Base-by-base conservation (phyloP, 805 yeast genomes). In the Scheffersomyces stipitis region DNA sequence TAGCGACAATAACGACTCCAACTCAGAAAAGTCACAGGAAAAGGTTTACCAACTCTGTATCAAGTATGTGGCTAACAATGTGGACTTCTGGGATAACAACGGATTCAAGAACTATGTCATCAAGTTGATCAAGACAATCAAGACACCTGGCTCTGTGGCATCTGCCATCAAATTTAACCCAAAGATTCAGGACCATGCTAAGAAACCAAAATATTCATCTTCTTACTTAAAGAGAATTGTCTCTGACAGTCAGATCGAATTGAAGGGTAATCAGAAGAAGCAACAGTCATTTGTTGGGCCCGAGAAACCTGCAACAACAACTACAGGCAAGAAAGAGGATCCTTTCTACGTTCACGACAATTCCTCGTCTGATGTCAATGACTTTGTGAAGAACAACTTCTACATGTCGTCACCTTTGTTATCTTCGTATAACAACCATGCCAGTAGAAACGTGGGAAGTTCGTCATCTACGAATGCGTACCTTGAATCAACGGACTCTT, bases 21-120 rank as follows among this genome's bases (percentile, higher is more conserved):
- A 17, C 7, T 17, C 15, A 13, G 31, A 38, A 26, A n/a, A 29
- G 15, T 31, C 38, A 3, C 54, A 40, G 36, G 58, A 52, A 33
- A 49, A 57, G 14, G 40, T 36, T 15, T 56, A 58, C 37, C 61
- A 66, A 30, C 63, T 85, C 48, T 86, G 95, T 50, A 71, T 83
- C 28, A 71, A 75, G 36, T 86, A 76, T 55, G 50, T 54, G 31
- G 61, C 78, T 14, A 58, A 62, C 29, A 71, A 72, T 12, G 49
- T 53, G 30, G 89, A 81, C 46, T 74, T 56, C 52, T 87, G 96
- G 96, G 96, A 87, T 58, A 87, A 85, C 63, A 88, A 87, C 60
- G 44, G 61, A 26, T 53, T 54, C 34, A 56, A 61, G 30, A 87
- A 87, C 61, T 87, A 83, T 59, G 70, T 65, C 29, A 60, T 87